Base-by-base conservation (phyloP, 371 early-diverging fungal genomes). In the Mucor circinelloides region DNA sequence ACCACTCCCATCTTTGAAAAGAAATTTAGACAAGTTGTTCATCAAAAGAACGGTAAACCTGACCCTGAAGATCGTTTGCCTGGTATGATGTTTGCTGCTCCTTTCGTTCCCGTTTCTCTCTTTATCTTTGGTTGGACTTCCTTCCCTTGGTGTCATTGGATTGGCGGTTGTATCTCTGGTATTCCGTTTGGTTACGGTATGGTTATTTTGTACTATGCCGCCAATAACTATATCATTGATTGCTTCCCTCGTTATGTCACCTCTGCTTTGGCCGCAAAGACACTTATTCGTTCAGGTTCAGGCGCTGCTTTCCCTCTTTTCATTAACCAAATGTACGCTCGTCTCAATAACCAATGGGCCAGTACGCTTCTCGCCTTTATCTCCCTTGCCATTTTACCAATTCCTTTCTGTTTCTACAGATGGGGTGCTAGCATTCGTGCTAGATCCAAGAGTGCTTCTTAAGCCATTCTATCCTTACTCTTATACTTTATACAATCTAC, bases 51-150 rank as follows among this genome's bases (percentile, higher is more conserved):
- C 6, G 70, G 77, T 6, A 52, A 58, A 12, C 64, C 74, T 23
- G 70, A 69, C 3, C 82, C 82, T n/a, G 82, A 81, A 57, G 79
- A 81, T 56, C 79, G 82, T 62, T 56, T 81, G 13, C 72, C 73
- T 36, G 74, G 79, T 55, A 81, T 81, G 82, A 81, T 81, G 82
- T 58, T 68, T 59, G 75, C 73, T 17, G 79, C 81, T 23, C 75
- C 75, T 38, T 75, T 72, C 59, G 64, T 83, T 12, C 83, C 83
- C 27, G 66, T 83, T 15, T 76, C 78, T 34, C 65, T 83, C 1
- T 83, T 83, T 50, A 79, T 78, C 34, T 83, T 83, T 55, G 81
- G 70, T 27, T 80, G 81, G 83, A 83, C 83, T 9, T 70, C 77
- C 4, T 77, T 60, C 21, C 72, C 81, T 19, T 79, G 77, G 70